Evolutionary conservation across 1,139 yeast species (phyloP).

Genomic region (Yamadazyma sp.): DNA sequence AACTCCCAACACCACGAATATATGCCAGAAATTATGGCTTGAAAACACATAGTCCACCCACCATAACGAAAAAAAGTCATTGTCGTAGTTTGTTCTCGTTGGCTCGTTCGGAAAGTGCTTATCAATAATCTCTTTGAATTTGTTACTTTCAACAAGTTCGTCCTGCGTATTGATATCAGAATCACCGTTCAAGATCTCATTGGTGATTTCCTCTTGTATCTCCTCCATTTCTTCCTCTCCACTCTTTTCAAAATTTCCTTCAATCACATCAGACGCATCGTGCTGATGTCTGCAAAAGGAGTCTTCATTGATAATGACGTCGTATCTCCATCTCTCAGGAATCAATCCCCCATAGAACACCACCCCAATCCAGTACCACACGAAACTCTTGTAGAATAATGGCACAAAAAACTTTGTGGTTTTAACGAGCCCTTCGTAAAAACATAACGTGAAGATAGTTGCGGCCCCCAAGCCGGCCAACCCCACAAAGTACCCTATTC

Average conservation of each 20-base stretch:
- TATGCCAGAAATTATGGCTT: conserved; percentile 93
- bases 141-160: conserved; percentile 19
- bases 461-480: conserved; percentile 74
- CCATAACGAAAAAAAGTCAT: conserved; percentile 67
- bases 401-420: conserved; percentile 62
- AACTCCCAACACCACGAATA: conserved; percentile 84
- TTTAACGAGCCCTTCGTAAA: conserved; percentile 54
- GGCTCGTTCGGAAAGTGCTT: conserved; percentile 60
- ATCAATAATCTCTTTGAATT: conserved; percentile 37
- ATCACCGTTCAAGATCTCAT: conserved; percentile 14
- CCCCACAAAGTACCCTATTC: conserved; percentile 82
- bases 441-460: conserved; percentile 59
- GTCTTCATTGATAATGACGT: conserved; percentile 50
- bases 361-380: conserved; percentile 80
- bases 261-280: conserved; percentile 33
- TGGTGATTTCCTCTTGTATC: conserved; percentile 34
- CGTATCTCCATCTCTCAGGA: conserved; percentile 87
- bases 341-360: conserved; percentile 83
- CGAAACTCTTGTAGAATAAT: conserved; percentile 58
- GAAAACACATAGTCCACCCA: conserved; percentile 77
- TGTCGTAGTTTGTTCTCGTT: conserved; percentile 37
- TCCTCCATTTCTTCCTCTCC: conserved; percentile 49
- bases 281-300: conserved; percentile 29
- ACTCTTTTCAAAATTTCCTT: conserved; percentile 37
- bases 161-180: conserved; percentile 5